phyloP scores from a whole-genome alignment of 2,329 filamentous ascomycete genomes.

The Microcera coccophila region DNA sequence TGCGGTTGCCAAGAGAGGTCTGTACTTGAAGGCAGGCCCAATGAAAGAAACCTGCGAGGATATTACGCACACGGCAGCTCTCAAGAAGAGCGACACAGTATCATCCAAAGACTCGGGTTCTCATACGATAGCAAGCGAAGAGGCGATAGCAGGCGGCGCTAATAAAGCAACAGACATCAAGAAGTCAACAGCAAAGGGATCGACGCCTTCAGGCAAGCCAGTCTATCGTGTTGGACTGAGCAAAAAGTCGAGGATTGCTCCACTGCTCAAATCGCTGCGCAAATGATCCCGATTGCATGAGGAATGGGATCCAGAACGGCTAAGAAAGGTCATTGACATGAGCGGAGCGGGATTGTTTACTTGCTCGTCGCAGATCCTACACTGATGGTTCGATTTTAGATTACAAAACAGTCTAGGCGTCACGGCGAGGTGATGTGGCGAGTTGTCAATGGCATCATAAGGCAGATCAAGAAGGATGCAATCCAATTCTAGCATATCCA shows the following conservation, averaged over 20 bases:
- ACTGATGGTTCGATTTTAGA: no score
- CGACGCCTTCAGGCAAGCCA: constrained; percentile 34
- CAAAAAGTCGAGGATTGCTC: constrained; percentile 47
- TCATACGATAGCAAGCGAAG: neutral
- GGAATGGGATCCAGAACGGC: neutral
- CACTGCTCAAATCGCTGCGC: constrained; percentile 47
- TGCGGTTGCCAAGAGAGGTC: neutral
- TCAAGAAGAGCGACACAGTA: constrained; percentile 2
- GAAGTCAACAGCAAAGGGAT: constrained; percentile 15
- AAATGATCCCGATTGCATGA: constrained; percentile 29
- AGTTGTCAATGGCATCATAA: no score
- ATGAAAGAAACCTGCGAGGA: constrained; percentile 14
- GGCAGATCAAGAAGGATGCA: no score
- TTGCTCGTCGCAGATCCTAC: no score
- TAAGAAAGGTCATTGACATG: neutral
- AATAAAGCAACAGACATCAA: neutral
- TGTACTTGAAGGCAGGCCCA: neutral
- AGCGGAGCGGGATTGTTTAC: no score
- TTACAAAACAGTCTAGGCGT: no score
- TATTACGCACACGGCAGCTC: neutral
- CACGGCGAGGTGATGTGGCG: no score
- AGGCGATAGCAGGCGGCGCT: neutral
- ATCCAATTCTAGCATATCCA: no score
- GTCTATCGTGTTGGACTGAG: constrained; percentile 50
- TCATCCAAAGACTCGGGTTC: neutral